Evolutionary conservation across 192 early-diverging fungal species (phyloP), one percentile per base, ranked within the genome.

Genomic region (Linnemannia elongata): DNA sequence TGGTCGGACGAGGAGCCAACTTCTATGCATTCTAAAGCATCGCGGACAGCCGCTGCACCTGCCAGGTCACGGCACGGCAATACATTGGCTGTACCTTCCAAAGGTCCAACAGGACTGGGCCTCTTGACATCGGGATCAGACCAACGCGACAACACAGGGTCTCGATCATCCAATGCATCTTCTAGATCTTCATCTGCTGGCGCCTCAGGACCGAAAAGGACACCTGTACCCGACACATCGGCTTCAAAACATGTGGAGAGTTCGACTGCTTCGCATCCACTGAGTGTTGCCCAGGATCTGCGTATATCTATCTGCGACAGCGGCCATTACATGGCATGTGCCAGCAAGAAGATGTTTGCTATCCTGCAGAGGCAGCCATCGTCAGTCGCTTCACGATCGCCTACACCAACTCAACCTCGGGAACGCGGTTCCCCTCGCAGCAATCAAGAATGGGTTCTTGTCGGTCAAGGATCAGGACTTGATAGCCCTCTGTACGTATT

Each of bases 391-490:
- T 38, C 75, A 7, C 77, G n/a, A 9, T 74, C 71, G 42, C 75
- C 74, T 33, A 27, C 10, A 38, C 12, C 18, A 6, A 38, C 20
- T 49, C 22, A n/a, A n/a, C 13, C 5, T 4, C n/a, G 54, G 27
- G 72, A 54, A 17, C 30, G 35, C 13, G 45, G 74, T 17, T 81
- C 63, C n/a, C 69, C 69, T 39, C 24, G 27, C 17, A 45, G 4
- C 6, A 22, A 27, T 1, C 49, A 75, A 27, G 85, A 87, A 39
- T 87, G 85, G 85, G 80, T 87, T 10, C 47, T 87, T 6, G 66
- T 89, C 6, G 90, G 91, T 20, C 91, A 92, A 82, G 91, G 91
- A 66, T 88, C 89, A 6, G 89, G 91, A 30, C 79, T 89, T 27
- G 85, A 91, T 18, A 73, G 71, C 72, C 36, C 79, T 33, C 52